A percentile compares a stretch with the other conserved stretches of the same genome.
Evolutionary conservation across 257 asterid genomes (phyloP).

Genomic region (Catharanthus roseus): DNA sequence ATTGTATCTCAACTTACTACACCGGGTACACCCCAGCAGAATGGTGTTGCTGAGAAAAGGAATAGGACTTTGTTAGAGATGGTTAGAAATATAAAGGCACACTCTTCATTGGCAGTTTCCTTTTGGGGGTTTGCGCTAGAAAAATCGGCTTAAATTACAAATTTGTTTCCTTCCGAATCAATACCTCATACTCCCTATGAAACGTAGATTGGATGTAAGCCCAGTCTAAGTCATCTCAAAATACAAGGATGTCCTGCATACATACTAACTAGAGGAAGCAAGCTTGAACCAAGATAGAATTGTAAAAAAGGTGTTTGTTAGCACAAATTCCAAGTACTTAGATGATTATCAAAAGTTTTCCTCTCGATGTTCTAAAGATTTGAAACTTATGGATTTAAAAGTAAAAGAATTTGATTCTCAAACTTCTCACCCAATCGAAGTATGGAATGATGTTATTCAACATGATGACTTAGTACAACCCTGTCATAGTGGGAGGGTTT

Average conservation of each 20-base stretch:
- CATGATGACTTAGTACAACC: not conserved
- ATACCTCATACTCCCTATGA: not conserved
- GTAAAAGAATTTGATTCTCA: too few species aligned
- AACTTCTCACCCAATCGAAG: too few species aligned
- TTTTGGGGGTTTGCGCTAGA: not conserved
- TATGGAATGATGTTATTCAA: not conserved
- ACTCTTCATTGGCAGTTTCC: not conserved
- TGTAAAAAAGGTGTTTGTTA: not conserved
- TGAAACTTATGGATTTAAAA: too few species aligned
- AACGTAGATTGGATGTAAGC: too few species aligned
- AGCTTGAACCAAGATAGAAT: too few species aligned
- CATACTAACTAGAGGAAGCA: too few species aligned
- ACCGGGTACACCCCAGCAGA: not conserved
- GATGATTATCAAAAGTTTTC: not conserved
- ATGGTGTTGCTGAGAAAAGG: not conserved
- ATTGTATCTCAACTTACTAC: not conserved
- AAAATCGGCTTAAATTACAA: not conserved
- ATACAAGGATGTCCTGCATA: too few species aligned
- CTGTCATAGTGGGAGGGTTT: too few species aligned
- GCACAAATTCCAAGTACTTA: not conserved
- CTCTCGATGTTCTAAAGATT: not conserved
- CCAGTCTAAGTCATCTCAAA: too few species aligned
- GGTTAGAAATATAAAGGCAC: not conserved
- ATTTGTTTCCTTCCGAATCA: not conserved
- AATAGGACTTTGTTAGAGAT: not conserved